phyloP scores from a whole-genome alignment of 1,284 basidiomycete genomes.

The Trichosporon sp. region DNA sequence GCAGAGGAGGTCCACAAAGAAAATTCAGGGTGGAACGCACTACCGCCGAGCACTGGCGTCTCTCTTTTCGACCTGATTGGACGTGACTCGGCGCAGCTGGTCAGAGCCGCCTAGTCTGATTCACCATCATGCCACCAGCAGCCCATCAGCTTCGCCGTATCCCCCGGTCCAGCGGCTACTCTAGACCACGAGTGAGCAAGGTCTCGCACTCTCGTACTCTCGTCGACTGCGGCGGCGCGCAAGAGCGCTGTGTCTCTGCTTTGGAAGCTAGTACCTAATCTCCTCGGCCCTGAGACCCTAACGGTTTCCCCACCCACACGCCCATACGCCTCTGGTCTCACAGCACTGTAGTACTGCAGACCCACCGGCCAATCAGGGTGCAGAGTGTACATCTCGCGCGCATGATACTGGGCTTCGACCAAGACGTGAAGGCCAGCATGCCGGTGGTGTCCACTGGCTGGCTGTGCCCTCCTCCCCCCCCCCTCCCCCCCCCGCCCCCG shows the following conservation, averaged over 20 bases:
- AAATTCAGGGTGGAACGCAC: constrained; percentile 14
- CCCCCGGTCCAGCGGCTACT: no score
- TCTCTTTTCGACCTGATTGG: constrained; percentile 6
- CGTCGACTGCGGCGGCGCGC: neutral
- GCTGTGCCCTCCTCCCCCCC: no score
- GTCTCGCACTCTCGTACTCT: neutral
- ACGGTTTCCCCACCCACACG: neutral
- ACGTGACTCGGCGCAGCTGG: neutral
- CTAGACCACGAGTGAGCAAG: neutral
- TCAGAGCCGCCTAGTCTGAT: neutral
- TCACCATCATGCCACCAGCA: neutral
- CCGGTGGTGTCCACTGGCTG: no score
- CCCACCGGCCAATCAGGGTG: neutral
- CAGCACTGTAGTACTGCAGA: neutral
- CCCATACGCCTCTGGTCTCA: neutral
- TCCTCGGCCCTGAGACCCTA: neutral
- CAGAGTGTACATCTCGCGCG: neutral
- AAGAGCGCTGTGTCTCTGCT: neutral
- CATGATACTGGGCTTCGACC: neutral
- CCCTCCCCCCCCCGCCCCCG: no score
- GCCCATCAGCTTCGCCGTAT: neutral
- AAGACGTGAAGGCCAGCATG: neutral
- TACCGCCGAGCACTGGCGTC: neutral
- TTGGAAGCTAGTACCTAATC: constrained; percentile 14
- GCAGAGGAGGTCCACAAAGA: constrained; percentile 3